A percentile compares a stretch with the other conserved stretches of the same genome.
Conservation (phyloP, 2,329 filamentous ascomycete genomes). For the Penicillium palitans region DNA sequence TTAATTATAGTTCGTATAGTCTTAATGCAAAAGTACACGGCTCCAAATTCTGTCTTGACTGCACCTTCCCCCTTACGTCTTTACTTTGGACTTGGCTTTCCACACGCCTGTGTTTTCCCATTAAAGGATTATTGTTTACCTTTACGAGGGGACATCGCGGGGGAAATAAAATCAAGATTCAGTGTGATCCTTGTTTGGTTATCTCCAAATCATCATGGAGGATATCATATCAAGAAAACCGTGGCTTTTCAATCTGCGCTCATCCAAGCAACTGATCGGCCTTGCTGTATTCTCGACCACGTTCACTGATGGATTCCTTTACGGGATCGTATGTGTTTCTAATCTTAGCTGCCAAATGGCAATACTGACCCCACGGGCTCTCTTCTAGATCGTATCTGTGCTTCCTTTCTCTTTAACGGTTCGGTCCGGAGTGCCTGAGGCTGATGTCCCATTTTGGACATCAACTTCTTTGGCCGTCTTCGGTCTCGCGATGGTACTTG, state of each 20-base stretch:
- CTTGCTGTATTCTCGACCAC: slow-evolving; percentile 7
- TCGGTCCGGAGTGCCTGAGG: slow-evolving; percentile 4
- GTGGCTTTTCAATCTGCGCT: slow-evolving; percentile 5
- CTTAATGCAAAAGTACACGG: neutral
- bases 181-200: no score
- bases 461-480: slow-evolving; percentile 6
- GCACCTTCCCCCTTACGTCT: neutral
- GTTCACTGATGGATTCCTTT: slow-evolving; percentile 11
- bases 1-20: neutral
- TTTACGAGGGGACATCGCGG: no score
- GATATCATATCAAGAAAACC: neutral
- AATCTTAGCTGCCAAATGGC: neutral
- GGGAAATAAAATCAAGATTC: neutral
- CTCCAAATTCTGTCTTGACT: neutral
- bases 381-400: slow-evolving; percentile 4
- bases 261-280: slow-evolving; percentile 8
- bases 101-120: neutral
- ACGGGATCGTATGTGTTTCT: slow-evolving; percentile 1
- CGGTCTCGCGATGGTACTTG: slow-evolving; percentile 6
- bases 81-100: neutral
- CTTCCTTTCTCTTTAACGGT: slow-evolving; percentile 6
- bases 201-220: neutral
- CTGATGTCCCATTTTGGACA: slow-evolving; percentile 8
- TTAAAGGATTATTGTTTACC: neutral
- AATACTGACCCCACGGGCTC: neutral